These are phyloP conservation scores for Cercospora nicotianae DNA, from an alignment of 2,329 filamentous ascomycete genomes.

Conservation along the genomic window DNA sequence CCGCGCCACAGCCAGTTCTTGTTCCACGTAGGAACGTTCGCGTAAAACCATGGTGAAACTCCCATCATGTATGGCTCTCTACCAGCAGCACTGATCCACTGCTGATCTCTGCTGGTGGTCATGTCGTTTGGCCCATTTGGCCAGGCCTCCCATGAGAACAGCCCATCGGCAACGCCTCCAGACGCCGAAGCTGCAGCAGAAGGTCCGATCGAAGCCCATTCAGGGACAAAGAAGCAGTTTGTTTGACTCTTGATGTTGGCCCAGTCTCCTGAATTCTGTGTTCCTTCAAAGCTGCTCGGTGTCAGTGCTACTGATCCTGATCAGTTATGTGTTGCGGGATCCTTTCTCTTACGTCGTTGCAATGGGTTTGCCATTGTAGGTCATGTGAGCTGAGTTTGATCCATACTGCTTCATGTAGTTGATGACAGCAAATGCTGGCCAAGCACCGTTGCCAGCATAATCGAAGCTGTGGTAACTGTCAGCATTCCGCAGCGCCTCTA, in stretches of 20 bases:
- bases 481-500: background rate
- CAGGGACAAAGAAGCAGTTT: constrained; percentile 49
- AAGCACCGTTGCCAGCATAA: constrained; percentile 51
- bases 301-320: background rate
- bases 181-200: constrained; percentile 11
- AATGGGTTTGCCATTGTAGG: constrained; percentile 52
- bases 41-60: constrained; percentile 56
- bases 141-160: constrained; percentile 55
- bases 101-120: constrained; percentile 45
- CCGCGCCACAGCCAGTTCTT: constrained; percentile 66
- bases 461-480: constrained; percentile 44
- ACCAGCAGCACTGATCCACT: constrained; percentile 42
- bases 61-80: constrained; percentile 53
- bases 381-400: constrained; percentile 49
- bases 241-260: constrained; percentile 43
- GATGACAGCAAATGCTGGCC: constrained; percentile 39
- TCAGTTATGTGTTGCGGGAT: too few species aligned
- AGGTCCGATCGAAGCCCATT: constrained; percentile 48
- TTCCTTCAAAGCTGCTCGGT: constrained; percentile 47
- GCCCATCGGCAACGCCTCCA: constrained; percentile 44
- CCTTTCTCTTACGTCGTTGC: constrained; percentile 52
- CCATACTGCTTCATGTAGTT: constrained; percentile 52
- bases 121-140: constrained; percentile 53
- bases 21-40: constrained; percentile 55
- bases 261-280: constrained; percentile 48